These are phyloP conservation scores for Albifimbria verrucaria DNA, from an alignment of 2,329 filamentous ascomycete species.

Conservation along the genomic window DNA sequence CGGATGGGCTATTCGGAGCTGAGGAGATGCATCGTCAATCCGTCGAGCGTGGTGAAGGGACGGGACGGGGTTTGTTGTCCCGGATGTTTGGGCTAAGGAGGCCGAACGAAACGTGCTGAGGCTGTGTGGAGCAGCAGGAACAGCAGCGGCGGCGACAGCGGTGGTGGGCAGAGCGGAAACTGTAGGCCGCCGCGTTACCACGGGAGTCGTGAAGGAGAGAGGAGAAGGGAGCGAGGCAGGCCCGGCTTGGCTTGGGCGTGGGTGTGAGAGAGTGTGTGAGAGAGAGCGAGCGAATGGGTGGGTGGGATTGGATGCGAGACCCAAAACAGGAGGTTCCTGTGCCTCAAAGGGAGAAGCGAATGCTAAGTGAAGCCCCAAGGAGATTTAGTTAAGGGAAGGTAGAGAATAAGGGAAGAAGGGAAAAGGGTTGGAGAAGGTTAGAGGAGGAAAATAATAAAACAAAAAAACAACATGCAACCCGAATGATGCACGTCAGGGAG, in stretches of 20 bases:
- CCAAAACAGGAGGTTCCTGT: background rate
- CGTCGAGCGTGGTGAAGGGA: slow-evolving; percentile 5
- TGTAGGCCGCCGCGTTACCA: background rate
- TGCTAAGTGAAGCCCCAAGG: background rate
- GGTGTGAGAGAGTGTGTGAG: no score
- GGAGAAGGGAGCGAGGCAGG: background rate
- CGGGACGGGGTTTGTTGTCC: background rate
- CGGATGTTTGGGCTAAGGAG: background rate
- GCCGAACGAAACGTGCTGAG: background rate
- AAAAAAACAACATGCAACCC: no score
- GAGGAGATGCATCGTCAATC: slow-evolving; percentile 24
- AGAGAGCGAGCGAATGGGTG: no score
- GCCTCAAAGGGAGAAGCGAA: background rate
- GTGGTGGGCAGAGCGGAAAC: background rate
- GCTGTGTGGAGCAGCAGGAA: background rate
- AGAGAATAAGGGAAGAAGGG: background rate
- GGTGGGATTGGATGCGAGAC: background rate
- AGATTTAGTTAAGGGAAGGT: background rate
- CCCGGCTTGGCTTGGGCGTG: no score
- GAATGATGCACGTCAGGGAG: background rate
- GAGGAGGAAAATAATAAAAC: background rate
- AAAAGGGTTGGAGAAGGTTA: background rate
- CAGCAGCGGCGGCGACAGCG: no score
- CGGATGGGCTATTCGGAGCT: slow-evolving; percentile 23
- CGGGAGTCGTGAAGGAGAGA: background rate